These are phyloP conservation scores for Aspergillus sp. DNA, from an alignment of 2,329 filamentous ascomycete species.

Conservation along the genomic window DNA sequence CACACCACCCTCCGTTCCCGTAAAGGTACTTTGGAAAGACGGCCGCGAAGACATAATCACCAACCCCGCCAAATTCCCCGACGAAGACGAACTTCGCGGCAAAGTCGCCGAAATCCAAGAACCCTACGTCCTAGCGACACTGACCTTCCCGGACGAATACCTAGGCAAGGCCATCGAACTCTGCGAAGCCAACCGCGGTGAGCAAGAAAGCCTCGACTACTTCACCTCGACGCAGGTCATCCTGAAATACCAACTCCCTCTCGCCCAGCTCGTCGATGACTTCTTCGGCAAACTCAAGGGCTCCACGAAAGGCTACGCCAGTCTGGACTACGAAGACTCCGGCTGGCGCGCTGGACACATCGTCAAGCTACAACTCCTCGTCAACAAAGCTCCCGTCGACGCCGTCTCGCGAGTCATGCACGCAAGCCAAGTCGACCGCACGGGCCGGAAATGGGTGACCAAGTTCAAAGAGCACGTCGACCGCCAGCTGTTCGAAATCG, in stretches of 20 bases:
- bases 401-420: constrained; percentile 90
- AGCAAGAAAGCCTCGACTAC: constrained; percentile 81
- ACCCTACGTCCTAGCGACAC: constrained; percentile 71
- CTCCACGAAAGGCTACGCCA: constrained; percentile 88
- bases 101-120: constrained; percentile 60
- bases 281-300: constrained; percentile 96
- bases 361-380: constrained; percentile 82
- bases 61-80: constrained; percentile 84
- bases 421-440: constrained; percentile 66
- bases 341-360: constrained; percentile 76
- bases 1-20: constrained; percentile 90
- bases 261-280: constrained; percentile 88
- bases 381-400: constrained; percentile 90
- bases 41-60: constrained; percentile 73
- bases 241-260: constrained; percentile 80
- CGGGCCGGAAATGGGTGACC: constrained; percentile 81
- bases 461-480: constrained; percentile 98
- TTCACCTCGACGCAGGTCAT: constrained; percentile 92
- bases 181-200: constrained; percentile 81
- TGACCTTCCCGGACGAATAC: constrained; percentile 91
- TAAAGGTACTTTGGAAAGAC: constrained; percentile 72
- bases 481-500: constrained; percentile 91
- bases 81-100: constrained; percentile 53
- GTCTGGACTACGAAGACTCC: constrained; percentile 92
- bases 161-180: constrained; percentile 91